A percentile compares a stretch with the other conserved stretches of the same genome.
Conservation (phyloP, 371 early-diverging fungal genomes). For the Mortierella sp. region DNA sequence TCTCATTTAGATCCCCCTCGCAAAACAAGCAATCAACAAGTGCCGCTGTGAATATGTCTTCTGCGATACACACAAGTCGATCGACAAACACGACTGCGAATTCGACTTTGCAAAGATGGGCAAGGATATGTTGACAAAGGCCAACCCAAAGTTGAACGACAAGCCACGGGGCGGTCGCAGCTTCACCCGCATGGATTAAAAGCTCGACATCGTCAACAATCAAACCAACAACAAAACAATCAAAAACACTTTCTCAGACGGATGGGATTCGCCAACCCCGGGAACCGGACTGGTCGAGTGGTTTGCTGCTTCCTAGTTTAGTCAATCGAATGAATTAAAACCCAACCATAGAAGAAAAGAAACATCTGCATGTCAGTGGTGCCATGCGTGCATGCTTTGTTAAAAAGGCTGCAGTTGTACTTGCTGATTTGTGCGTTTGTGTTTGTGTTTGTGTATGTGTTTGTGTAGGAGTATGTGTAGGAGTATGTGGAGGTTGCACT, state of each 20-base stretch:
- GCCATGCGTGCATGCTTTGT: not conserved
- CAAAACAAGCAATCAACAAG: slow-evolving; percentile 86
- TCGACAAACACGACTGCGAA: slow-evolving; percentile 83
- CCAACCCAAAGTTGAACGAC: slow-evolving; percentile 84
- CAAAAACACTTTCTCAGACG: slow-evolving; percentile 8
- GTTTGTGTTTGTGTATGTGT: not conserved
- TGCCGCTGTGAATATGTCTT: slow-evolving; percentile 85
- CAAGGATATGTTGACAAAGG: slow-evolving; percentile 78
- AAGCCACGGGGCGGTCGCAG: slow-evolving; percentile 82
- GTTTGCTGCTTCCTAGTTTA: not conserved
- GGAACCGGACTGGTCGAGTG: not conserved
- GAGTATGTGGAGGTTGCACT: too few relatives aligned
- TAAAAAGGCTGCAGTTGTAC: too few relatives aligned
- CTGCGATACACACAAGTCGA: slow-evolving; percentile 85
- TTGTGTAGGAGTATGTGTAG: not conserved
- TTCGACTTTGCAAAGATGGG: slow-evolving; percentile 81
- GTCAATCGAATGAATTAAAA: slow-evolving; percentile 18
- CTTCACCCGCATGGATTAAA: slow-evolving; percentile 76
- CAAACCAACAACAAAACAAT: not conserved
- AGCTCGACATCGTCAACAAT: not conserved
- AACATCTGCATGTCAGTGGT: not conserved
- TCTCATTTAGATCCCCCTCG: slow-evolving; percentile 72
- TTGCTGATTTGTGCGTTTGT: too few relatives aligned
- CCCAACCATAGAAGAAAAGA: slow-evolving; percentile 11
- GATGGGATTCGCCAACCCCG: not conserved